phyloP scores from a whole-genome alignment of 768 basidiomycete genomes.

The Collybia nuda region DNA sequence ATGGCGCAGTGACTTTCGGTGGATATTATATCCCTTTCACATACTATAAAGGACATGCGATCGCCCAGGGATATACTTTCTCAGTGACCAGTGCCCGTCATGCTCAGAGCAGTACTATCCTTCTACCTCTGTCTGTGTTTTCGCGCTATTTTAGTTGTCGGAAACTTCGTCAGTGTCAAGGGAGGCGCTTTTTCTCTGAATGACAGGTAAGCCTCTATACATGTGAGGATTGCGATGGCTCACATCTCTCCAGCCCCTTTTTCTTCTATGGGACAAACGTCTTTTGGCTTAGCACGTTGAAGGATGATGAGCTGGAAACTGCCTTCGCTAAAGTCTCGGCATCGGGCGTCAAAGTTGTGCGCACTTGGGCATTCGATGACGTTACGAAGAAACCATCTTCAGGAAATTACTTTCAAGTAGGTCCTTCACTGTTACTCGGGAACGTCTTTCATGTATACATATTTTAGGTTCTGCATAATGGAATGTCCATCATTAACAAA shows the following conservation, averaged over 20 bases:
- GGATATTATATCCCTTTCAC: too few species aligned
- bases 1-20: too few species aligned
- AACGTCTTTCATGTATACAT: not conserved
- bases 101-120: too few species aligned
- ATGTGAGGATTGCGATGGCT: too few species aligned
- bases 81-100: too few species aligned
- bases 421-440: not conserved
- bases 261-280: conserved; percentile 21
- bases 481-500: conserved; percentile 15
- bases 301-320: conserved; percentile 16
- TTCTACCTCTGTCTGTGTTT: too few species aligned
- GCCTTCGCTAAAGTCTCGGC: conserved; percentile 18
- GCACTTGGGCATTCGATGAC: conserved; percentile 24
- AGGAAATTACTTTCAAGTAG: conserved; percentile 20
- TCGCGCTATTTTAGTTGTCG: too few species aligned
- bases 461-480: conserved; percentile 12
- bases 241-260: conserved; percentile 9
- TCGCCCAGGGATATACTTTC: too few species aligned
- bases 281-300: conserved; percentile 17
- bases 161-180: too few species aligned
- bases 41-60: too few species aligned
- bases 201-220: too few species aligned
- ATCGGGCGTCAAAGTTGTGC: conserved; percentile 15
- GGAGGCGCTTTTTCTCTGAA: too few species aligned
- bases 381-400: conserved; percentile 14